These are phyloP conservation scores for Thraustotheca clavata DNA, from an alignment of 352 stramenopile species.

Conservation along the genomic window DNA sequence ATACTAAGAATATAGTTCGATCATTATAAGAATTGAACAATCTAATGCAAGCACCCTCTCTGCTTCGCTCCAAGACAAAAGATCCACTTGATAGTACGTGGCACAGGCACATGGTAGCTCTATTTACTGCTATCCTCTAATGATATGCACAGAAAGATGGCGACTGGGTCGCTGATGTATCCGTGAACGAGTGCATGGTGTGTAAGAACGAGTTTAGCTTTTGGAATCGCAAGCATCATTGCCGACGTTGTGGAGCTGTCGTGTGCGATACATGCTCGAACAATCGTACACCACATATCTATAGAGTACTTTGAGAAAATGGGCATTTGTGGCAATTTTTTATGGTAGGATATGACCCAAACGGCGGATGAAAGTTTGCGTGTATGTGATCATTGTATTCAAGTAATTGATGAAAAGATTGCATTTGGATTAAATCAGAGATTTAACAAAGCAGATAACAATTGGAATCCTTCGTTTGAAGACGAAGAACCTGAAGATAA, in stretches of 20 bases:
- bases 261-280: slow-evolving; percentile 73
- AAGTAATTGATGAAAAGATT: slow-evolving; percentile 78
- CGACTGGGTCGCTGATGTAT: slow-evolving; percentile 79
- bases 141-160: slow-evolving; percentile 44
- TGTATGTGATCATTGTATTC: slow-evolving; percentile 76
- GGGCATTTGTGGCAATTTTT: not conserved
- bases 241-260: slow-evolving; percentile 72
- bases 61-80: slow-evolving; percentile 18
- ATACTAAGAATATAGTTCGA: too few relatives aligned
- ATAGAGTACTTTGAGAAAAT: slow-evolving; percentile 38
- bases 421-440: slow-evolving; percentile 61
- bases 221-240: slow-evolving; percentile 84
- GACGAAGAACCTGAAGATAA: slow-evolving; percentile 35
- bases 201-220: slow-evolving; percentile 78
- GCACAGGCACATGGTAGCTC: slow-evolving; percentile 69
- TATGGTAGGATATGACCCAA: not conserved
- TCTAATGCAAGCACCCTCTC: not conserved
- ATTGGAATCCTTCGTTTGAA: slow-evolving; percentile 29
- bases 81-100: slow-evolving; percentile 81
- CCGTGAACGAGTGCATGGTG: slow-evolving; percentile 69
- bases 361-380: slow-evolving; percentile 51
- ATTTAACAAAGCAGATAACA: slow-evolving; percentile 46
- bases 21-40: too few relatives aligned
- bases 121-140: not conserved
- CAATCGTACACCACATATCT: slow-evolving; percentile 76